These are phyloP conservation scores for Climacium dendroides DNA, from an alignment of 225 moss, liverwort and hornwort genomes.

Conservation along the genomic window DNA sequence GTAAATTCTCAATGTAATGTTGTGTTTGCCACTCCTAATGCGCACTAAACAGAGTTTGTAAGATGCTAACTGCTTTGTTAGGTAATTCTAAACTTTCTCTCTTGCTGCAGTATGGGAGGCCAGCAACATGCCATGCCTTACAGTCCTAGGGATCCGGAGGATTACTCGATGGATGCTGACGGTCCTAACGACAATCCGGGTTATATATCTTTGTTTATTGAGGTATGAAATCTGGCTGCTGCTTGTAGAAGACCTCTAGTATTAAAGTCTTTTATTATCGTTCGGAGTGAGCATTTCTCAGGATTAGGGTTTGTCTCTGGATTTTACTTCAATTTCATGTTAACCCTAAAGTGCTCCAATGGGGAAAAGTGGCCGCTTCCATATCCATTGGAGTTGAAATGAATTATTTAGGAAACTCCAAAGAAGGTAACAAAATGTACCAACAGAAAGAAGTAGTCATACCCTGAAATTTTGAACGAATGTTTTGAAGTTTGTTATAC, in stretches of 20 bases:
- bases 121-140: slow-evolving; percentile 74
- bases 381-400: not conserved
- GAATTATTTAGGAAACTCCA: not conserved
- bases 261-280: not conserved
- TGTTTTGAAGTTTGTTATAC: not conserved
- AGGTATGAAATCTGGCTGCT: slow-evolving; percentile 15
- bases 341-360: too few relatives aligned
- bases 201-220: slow-evolving; percentile 33
- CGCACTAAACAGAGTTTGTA: not conserved
- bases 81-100: not conserved
- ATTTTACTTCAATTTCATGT: not conserved
- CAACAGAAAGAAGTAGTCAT: not conserved
- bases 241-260: too few relatives aligned
- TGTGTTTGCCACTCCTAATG: not conserved
- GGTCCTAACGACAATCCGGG: slow-evolving; percentile 56
- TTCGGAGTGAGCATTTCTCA: not conserved
- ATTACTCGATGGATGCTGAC: slow-evolving; percentile 66
- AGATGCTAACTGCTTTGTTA: not conserved
- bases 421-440: not conserved
- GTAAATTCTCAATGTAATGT: not conserved
- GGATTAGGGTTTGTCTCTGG: not conserved
- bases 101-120: slow-evolving; percentile 73
- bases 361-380: not conserved
- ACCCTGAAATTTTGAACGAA: not conserved
- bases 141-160: slow-evolving; percentile 63